phyloP scores from a whole-genome alignment of 257 asterid species.

The Primulina huaijiensis region DNA sequence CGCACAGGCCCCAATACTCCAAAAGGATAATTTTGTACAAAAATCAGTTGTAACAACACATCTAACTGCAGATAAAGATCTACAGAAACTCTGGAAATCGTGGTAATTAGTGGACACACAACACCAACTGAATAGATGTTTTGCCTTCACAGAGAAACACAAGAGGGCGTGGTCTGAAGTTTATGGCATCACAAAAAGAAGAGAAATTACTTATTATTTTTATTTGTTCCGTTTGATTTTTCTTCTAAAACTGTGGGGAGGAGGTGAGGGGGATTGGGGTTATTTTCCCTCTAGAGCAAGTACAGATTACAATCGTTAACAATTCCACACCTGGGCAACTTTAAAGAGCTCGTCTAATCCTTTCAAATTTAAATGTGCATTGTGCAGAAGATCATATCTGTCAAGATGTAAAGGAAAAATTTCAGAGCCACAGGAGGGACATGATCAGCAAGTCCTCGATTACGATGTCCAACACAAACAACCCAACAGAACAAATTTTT shows the following conservation, averaged over 20 bases:
- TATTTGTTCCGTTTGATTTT: background rate
- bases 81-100: background rate
- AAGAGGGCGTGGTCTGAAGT: background rate
- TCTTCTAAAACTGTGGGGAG: background rate
- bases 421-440: slow-evolving; percentile 18
- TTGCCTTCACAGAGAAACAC: slow-evolving; percentile 6
- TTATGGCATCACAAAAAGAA: slow-evolving; percentile 7
- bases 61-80: background rate
- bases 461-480: background rate
- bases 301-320: slow-evolving; percentile 18
- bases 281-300: slow-evolving; percentile 13
- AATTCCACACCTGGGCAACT: slow-evolving; percentile 81
- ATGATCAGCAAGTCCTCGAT: slow-evolving; percentile 11
- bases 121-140: background rate
- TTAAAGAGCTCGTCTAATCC: slow-evolving; percentile 79
- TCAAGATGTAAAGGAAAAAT: slow-evolving; percentile 20
- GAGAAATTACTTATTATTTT: background rate
- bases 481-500: background rate
- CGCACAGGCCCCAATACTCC: slow-evolving; percentile 5
- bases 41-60: background rate
- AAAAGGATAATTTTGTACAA: background rate
- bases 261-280: background rate
- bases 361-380: slow-evolving; percentile 78
- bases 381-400: slow-evolving; percentile 97
- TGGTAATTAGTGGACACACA: background rate